Percentiles rank a stretch among this genome's conserved stretches.
These are phyloP conservation scores for Evernia prunastri DNA, from an alignment of 495 filamentous ascomycete genomes.

Conservation along the genomic window DNA sequence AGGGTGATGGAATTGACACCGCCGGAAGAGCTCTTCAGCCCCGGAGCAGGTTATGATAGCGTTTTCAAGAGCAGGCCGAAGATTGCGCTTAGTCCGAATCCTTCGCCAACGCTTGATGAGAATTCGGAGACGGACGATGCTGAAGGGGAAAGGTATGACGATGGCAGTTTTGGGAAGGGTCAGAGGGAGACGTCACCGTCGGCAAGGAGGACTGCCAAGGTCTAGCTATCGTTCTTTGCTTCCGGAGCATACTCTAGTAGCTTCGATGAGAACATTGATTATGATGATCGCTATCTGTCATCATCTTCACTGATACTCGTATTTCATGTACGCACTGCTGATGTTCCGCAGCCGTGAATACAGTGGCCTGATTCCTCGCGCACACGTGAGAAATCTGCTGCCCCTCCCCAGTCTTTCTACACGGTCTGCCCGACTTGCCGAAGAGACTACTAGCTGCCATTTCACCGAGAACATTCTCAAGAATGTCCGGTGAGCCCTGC, in stretches of 20 bases:
- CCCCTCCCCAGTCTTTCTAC: no score
- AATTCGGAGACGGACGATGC: background rate
- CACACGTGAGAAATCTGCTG: background rate
- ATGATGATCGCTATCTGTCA: background rate
- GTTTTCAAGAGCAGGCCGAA: conserved; percentile 82
- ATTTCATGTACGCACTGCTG: background rate
- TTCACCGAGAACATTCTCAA: no score
- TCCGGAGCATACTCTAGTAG: background rate
- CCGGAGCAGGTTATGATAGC: conserved; percentile 71
- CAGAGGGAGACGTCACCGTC: conserved; percentile 8
- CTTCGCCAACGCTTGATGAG: conserved; percentile 39
- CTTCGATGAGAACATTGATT: background rate
- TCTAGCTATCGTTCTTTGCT: background rate
- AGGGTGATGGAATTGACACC: conserved; percentile 9
- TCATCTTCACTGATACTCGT: background rate
- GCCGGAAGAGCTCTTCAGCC: conserved; percentile 52
- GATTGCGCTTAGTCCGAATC: conserved; percentile 66
- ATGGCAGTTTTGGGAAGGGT: background rate
- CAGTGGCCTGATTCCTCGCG: background rate
- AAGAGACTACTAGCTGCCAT: background rate
- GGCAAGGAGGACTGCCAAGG: background rate
- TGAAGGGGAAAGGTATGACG: background rate
- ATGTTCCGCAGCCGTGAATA: background rate
- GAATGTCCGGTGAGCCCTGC: no score
- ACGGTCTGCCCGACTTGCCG: background rate